A percentile compares a stretch with the other conserved stretches of the same genome.
phyloP scores from a whole-genome alignment of 495 filamentous ascomycete genomes.

The Daldinia grandis region DNA sequence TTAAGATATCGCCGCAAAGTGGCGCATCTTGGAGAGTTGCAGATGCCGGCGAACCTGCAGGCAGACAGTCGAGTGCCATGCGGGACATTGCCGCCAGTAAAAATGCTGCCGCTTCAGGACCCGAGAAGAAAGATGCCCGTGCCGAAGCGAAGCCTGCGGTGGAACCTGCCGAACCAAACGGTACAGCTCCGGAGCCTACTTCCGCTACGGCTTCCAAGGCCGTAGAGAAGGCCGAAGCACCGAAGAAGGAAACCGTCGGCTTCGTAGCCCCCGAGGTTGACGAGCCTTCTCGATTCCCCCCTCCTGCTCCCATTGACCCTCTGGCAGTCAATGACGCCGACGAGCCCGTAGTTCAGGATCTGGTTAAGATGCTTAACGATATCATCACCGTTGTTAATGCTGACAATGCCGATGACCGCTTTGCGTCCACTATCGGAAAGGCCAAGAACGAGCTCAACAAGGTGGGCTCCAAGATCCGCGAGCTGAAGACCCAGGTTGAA shows the following conservation, averaged over 20 bases:
- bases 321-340: conserved; percentile 74
- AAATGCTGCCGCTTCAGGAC: conserved; percentile 44
- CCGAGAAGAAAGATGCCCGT: conserved; percentile 46
- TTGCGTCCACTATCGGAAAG: conserved; percentile 75
- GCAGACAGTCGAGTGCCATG: conserved; percentile 57
- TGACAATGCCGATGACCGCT: conserved; percentile 76
- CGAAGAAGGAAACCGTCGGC: conserved; percentile 31
- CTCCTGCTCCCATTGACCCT: conserved; percentile 74
- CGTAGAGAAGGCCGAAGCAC: conserved; percentile 19
- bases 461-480: conserved; percentile 75
- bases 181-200: conserved; percentile 34
- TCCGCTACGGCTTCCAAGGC: conserved; percentile 14
- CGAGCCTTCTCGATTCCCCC: conserved; percentile 66
- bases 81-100: conserved; percentile 44
- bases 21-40: conserved; percentile 85
- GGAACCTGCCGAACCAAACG: conserved; percentile 37
- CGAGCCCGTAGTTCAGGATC: conserved; percentile 87
- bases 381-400: conserved; percentile 92
- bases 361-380: conserved; percentile 95
- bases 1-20: conserved; percentile 85
- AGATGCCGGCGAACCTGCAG: conserved; percentile 54
- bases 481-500: conserved; percentile 70
- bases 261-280: conserved; percentile 65
- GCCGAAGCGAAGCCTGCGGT: conserved; percentile 29
- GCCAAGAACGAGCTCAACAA: conserved; percentile 84